A percentile compares a stretch with the other conserved stretches of the same genome.
Conservation (phyloP, 2,329 filamentous ascomycete species). For the Scytalidium sp. region DNA sequence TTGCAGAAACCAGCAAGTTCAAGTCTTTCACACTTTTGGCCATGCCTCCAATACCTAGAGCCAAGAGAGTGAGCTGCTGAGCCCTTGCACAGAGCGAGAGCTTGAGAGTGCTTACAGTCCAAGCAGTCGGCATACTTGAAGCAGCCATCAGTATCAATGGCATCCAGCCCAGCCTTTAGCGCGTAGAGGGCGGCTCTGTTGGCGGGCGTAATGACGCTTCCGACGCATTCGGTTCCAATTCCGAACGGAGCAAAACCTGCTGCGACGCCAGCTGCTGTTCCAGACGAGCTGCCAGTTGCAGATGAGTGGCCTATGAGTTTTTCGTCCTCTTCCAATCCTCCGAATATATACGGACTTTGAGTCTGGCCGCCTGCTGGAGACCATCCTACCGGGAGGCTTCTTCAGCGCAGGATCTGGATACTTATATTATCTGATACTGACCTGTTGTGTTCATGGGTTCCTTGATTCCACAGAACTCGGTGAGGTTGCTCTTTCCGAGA, state of each 20-base stretch:
- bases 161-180: conserved; percentile 7
- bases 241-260: conserved; percentile 60
- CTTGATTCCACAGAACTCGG: conserved; percentile 1
- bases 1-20: conserved; percentile 6
- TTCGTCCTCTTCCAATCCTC: conserved; percentile 5
- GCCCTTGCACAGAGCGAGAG: not conserved
- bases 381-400: conserved; percentile 3
- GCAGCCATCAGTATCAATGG: not conserved
- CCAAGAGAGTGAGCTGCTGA: not conserved
- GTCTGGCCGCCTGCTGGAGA: conserved; percentile 12
- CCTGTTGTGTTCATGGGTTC: not conserved
- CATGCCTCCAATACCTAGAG: conserved; percentile 17
- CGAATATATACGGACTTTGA: conserved; percentile 12
- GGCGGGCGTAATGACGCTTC: conserved; percentile 66
- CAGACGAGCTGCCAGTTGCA: conserved; percentile 63
- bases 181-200: conserved; percentile 54
- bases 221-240: conserved; percentile 70
- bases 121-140: not conserved
- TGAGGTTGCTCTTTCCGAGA: conserved; percentile 12
- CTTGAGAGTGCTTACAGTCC: not conserved
- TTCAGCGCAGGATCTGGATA: not conserved
- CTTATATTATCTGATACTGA: not conserved
- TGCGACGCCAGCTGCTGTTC: conserved; percentile 60
- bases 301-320: conserved; percentile 2
- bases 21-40: conserved; percentile 18